Evolutionary conservation across 768 basidiomycete genomes (phyloP).

Genomic region (Leccinum ochraceum): DNA sequence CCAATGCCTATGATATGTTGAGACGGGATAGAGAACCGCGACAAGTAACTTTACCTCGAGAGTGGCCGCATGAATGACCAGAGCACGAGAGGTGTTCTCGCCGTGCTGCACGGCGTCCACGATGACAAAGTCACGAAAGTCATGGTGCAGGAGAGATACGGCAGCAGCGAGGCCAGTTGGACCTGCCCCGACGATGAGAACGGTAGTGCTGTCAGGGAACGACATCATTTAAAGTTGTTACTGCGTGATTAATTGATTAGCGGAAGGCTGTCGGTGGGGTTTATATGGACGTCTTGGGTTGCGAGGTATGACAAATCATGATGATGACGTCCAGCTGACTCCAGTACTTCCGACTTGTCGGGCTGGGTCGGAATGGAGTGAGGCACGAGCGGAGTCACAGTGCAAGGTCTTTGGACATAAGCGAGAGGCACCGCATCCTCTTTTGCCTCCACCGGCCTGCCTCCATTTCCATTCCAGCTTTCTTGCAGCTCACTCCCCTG

Average conservation of each 20-base stretch:
- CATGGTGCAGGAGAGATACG: background rate
- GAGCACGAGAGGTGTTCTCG: conserved; percentile 46
- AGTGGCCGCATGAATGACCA: conserved; percentile 54
- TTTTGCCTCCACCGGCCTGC: no score
- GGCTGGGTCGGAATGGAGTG: no score
- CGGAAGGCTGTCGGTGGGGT: no score
- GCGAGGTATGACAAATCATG: no score
- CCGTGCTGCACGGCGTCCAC: background rate
- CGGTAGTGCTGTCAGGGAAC: background rate
- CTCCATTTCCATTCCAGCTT: no score
- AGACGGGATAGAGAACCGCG: background rate
- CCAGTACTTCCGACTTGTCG: no score
- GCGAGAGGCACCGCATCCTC: no score
- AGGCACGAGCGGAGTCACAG: no score
- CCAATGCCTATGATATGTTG: conserved; percentile 39
- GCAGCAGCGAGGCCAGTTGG: background rate
- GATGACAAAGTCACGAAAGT: background rate
- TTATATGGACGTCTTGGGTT: no score
- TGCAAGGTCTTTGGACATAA: no score
- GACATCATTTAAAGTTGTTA: background rate
- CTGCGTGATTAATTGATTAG: background rate
- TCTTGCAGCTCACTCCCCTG: no score
- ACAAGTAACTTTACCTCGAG: conserved; percentile 41
- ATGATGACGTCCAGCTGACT: no score
- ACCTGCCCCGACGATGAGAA: background rate